A percentile compares a stretch with the other conserved stretches of the same genome.
Conservation (phyloP, 2,329 filamentous ascomycete species). For the Colletotrichum sp. region DNA sequence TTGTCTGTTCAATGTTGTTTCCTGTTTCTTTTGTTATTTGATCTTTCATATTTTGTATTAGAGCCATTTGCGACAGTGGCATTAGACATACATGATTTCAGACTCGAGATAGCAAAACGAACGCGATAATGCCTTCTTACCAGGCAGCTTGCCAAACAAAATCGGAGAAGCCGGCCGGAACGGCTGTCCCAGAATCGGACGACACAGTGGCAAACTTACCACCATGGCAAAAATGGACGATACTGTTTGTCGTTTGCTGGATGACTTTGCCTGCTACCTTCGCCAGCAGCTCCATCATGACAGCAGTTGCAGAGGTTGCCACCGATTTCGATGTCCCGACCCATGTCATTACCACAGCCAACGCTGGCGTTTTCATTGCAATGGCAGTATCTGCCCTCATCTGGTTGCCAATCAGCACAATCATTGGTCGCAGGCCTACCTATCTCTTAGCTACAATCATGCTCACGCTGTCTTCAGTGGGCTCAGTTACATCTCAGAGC, state of each 20-base stretch:
- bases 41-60: background rate
- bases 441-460: background rate
- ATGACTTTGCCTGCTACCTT: slow-evolving; percentile 69
- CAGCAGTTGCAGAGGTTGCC: slow-evolving; percentile 77
- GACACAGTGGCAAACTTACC: background rate
- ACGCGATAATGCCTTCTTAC: background rate
- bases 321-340: slow-evolving; percentile 67
- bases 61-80: background rate
- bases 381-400: slow-evolving; percentile 75
- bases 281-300: slow-evolving; percentile 74
- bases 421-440: background rate
- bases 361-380: slow-evolving; percentile 74
- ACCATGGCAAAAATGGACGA: slow-evolving; percentile 19
- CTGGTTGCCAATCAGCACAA: slow-evolving; percentile 72
- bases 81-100: background rate
- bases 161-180: background rate
- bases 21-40: background rate
- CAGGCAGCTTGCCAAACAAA: background rate
- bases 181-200: background rate
- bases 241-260: slow-evolving; percentile 24
- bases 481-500: background rate
- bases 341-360: slow-evolving; percentile 74
- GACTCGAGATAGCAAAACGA: background rate
- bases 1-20: background rate
- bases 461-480: background rate